Conservation (phyloP, 345 rosid genomes). For the Aquilaria yunnanensis region DNA sequence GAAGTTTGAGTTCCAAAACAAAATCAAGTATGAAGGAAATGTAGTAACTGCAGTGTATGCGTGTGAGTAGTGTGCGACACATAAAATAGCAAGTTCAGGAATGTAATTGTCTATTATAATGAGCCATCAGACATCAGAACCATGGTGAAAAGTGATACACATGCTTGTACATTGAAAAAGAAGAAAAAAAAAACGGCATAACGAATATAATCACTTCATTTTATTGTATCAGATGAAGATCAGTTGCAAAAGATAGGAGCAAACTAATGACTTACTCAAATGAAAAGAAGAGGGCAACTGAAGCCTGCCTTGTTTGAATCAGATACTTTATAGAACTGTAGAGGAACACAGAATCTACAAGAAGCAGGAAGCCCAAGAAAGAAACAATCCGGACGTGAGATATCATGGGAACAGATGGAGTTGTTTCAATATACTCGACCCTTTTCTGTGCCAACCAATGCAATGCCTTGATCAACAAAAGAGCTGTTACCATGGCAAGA, state of each 20-base stretch:
- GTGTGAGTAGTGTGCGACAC: no score
- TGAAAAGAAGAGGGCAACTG: slow-evolving; percentile 87
- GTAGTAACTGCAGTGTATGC: no score
- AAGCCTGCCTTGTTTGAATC: slow-evolving; percentile 63
- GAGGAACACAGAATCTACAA: slow-evolving; percentile 57
- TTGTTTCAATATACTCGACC: slow-evolving; percentile 93
- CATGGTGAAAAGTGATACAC: no score
- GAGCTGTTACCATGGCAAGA: slow-evolving; percentile 75
- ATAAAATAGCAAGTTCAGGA: no score
- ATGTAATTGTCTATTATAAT: no score
- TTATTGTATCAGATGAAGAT: no score
- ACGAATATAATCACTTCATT: no score
- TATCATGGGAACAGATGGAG: slow-evolving; percentile 64
- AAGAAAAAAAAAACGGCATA: no score
- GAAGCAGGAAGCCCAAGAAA: slow-evolving; percentile 67
- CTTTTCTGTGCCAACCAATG: slow-evolving; percentile 99
- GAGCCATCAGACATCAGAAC: no score
- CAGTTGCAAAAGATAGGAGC: slow-evolving; percentile 1
- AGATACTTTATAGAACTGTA: slow-evolving; percentile 54
- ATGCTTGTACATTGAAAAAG: no score
- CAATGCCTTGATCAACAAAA: slow-evolving; percentile 71
- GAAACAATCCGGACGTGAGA: slow-evolving; percentile 79
- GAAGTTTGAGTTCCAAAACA: no score
- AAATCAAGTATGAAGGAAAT: no score
- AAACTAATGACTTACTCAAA: slow-evolving; percentile 65